Evolutionary conservation across 163 green algal species (phyloP).

Genomic region (Chlorella variabilis): DNA sequence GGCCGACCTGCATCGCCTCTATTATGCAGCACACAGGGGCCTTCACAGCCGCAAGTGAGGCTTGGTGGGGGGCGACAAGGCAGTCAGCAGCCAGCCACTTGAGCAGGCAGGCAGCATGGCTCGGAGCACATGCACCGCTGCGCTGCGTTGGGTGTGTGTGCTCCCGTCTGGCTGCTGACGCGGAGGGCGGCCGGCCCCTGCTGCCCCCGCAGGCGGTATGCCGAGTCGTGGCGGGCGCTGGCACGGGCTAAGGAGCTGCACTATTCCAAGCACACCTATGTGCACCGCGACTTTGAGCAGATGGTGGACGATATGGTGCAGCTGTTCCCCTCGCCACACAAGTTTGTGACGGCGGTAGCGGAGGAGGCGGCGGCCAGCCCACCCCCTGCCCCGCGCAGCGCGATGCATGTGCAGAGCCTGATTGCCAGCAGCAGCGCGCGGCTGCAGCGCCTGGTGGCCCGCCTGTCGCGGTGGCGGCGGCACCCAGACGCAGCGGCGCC

Average conservation of each 20-base stretch:
- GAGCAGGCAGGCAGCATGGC: too few relatives aligned
- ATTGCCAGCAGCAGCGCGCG: neutral
- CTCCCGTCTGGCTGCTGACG: too few relatives aligned
- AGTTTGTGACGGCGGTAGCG: neutral
- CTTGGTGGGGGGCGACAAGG: neutral
- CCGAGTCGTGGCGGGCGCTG: constrained; percentile 13
- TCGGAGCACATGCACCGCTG: too few relatives aligned
- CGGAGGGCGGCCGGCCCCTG: too few relatives aligned
- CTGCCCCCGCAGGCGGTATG: constrained; percentile 19
- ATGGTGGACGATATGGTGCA: neutral
- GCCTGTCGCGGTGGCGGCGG: neutral
- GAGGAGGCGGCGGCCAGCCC: neutral
- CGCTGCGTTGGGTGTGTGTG: too few relatives aligned
- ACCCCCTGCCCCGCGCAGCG: too few relatives aligned
- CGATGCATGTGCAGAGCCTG: neutral
- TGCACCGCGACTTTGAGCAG: neutral
- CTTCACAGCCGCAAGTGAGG: constrained; percentile 23
- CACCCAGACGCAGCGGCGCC: neutral
- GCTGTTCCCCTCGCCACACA: neutral
- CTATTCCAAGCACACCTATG: neutral
- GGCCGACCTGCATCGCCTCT: constrained; percentile 12
- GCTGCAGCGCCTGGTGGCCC: neutral
- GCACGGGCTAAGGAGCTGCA: constrained; percentile 7
- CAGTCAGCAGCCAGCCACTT: too few relatives aligned
- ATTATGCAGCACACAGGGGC: constrained; percentile 9